Conservation (phyloP, 148 eudicot genomes). For the Camellia granthamiana region DNA sequence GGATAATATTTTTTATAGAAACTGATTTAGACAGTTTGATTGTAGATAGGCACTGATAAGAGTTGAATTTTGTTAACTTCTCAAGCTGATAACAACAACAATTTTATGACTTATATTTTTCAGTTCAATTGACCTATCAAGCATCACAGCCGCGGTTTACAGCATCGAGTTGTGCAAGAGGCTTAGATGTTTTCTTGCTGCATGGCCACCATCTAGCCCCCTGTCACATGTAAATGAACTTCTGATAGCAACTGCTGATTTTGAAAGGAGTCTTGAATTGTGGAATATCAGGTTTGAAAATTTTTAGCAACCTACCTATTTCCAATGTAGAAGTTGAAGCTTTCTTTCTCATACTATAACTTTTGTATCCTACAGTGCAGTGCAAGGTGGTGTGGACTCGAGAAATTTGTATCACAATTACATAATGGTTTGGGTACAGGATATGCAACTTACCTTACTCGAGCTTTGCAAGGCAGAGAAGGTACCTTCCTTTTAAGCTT, state of each 20-base stretch:
- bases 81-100: background rate
- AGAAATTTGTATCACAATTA: constrained; percentile 62
- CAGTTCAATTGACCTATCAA: constrained; percentile 81
- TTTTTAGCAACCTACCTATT: background rate
- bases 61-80: background rate
- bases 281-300: constrained; percentile 77
- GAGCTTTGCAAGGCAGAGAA: constrained; percentile 84
- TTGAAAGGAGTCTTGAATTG: constrained; percentile 66
- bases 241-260: constrained; percentile 67
- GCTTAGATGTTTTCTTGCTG: constrained; percentile 63
- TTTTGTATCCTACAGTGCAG: constrained; percentile 37
- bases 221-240: constrained; percentile 76
- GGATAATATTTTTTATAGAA: background rate
- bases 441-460: constrained; percentile 67
- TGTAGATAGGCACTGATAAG: background rate
- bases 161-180: constrained; percentile 65
- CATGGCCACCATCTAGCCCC: constrained; percentile 85
- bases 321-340: constrained; percentile 8
- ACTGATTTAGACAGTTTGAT: background rate
- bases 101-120: constrained; percentile 13
- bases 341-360: constrained; percentile 13
- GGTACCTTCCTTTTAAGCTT: constrained; percentile 33
- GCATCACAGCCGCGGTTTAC: constrained; percentile 68
- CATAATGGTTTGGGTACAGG: constrained; percentile 86
- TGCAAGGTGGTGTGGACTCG: constrained; percentile 73